These are phyloP conservation scores for Neurospora terricola DNA, from an alignment of 495 filamentous ascomycete species.

Conservation along the genomic window DNA sequence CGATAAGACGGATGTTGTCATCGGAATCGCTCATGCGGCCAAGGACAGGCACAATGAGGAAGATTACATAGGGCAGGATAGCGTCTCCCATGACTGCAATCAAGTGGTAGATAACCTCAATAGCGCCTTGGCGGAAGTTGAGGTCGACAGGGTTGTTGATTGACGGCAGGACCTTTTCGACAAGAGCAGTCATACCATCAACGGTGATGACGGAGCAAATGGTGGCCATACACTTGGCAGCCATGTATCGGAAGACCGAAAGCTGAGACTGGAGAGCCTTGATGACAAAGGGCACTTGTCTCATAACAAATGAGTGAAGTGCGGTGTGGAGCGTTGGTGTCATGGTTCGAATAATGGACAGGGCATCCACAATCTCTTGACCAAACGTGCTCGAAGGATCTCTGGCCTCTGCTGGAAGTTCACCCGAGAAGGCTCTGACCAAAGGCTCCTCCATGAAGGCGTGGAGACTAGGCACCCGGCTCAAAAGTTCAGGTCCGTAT, in stretches of 20 bases:
- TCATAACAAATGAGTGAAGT: constrained; percentile 67
- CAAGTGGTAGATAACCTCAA: constrained; percentile 88
- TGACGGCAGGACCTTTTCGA: constrained; percentile 82
- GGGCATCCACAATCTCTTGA: constrained; percentile 84
- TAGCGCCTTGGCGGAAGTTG: constrained; percentile 78
- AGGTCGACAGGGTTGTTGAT: constrained; percentile 83
- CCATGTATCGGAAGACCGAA: constrained; percentile 89
- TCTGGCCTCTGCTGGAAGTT: constrained; percentile 58
- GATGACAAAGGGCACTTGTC: constrained; percentile 75
- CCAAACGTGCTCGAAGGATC: constrained; percentile 63
- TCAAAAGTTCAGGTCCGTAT: constrained; percentile 68
- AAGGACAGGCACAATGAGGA: constrained; percentile 95
- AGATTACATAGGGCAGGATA: constrained; percentile 96
- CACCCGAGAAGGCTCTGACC: constrained; percentile 58
- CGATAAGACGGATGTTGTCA: constrained; percentile 85
- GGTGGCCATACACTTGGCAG: constrained; percentile 94
- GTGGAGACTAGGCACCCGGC: constrained; percentile 69
- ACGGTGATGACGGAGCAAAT: constrained; percentile 93
- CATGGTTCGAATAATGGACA: constrained; percentile 86
- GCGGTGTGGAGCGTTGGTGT: constrained; percentile 68
- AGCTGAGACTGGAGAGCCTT: constrained; percentile 77
- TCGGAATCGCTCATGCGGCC: constrained; percentile 99
- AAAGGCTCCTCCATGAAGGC: constrained; percentile 73
- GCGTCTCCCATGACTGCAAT: constrained; percentile 97
- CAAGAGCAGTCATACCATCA: constrained; percentile 89